A percentile compares a stretch with the other conserved stretches of the same genome.
Evolutionary conservation across 1,284 basidiomycete genomes (phyloP).

Genomic region (Cutaneotrichosporon dermatis): DNA sequence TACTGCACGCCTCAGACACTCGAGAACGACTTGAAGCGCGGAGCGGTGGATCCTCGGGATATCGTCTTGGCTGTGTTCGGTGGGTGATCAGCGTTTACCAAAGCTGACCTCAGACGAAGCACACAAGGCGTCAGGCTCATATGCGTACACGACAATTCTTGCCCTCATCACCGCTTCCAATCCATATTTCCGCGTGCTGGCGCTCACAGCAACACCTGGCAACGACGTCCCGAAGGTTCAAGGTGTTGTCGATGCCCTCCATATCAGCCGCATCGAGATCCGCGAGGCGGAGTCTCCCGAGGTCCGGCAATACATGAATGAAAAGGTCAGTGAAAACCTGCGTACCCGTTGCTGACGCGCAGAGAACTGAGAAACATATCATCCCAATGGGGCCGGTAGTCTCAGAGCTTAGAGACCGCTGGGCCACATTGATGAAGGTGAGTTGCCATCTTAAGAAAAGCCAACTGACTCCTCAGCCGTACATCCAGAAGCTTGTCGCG

Average conservation of each 20-base stretch:
- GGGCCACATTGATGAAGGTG: constrained; percentile 67
- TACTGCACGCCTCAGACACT: constrained; percentile 98
- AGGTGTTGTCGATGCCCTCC: constrained; percentile 85
- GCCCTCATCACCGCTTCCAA: constrained; percentile 89
- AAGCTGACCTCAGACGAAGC: constrained; percentile 70
- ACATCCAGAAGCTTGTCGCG: constrained; percentile 38
- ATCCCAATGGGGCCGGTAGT: constrained; percentile 59
- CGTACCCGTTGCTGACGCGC: background rate
- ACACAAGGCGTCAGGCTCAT: constrained; percentile 87
- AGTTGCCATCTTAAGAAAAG: constrained; percentile 19
- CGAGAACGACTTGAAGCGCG: constrained; percentile 74
- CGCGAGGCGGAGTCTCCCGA: constrained; percentile 88
- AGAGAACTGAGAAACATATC: constrained; percentile 56
- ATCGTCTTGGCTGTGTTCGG: constrained; percentile 66
- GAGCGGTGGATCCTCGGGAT: constrained; percentile 68
- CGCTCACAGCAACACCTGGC: constrained; percentile 93
- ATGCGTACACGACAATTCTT: constrained; percentile 86
- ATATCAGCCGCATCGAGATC: constrained; percentile 94
- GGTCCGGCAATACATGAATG: constrained; percentile 77
- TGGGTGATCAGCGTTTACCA: constrained; percentile 48
- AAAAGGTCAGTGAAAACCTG: constrained; percentile 60
- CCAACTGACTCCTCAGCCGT: constrained; percentile 26
- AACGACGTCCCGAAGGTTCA: constrained; percentile 81
- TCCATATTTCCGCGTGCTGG: constrained; percentile 86
- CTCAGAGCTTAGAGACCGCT: constrained; percentile 39